phyloP scores from a whole-genome alignment of 306 rosid genomes.

The Malus asiatica region DNA sequence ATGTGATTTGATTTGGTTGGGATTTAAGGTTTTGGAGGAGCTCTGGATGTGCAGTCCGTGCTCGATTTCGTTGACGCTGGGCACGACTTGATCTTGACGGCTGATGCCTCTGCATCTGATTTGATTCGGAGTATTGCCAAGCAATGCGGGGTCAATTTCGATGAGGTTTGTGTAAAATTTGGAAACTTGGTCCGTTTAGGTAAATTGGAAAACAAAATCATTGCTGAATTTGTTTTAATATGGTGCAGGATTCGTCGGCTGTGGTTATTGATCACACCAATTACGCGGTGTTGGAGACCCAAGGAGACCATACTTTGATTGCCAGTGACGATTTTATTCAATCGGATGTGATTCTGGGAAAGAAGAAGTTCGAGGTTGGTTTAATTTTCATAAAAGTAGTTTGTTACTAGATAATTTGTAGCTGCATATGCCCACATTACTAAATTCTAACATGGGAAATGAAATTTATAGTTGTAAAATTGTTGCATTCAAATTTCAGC shows the following conservation, averaged over 20 bases:
- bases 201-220: background rate
- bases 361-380: conserved; percentile 58
- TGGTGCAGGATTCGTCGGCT: background rate
- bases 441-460: background rate
- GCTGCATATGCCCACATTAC: background rate
- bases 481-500: background rate
- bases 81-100: background rate
- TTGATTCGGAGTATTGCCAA: background rate
- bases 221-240: background rate
- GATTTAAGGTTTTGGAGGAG: background rate
- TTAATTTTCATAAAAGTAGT: background rate
- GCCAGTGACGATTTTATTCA: conserved; percentile 46
- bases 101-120: background rate
- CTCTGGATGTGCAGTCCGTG: background rate
- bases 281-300: conserved; percentile 13
- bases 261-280: background rate
- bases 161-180: background rate
- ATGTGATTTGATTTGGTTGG: background rate
- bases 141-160: background rate
- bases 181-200: background rate
- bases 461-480: background rate
- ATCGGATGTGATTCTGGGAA: conserved; percentile 67
- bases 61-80: background rate
- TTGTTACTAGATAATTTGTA: background rate
- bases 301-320: conserved; percentile 60